Percentiles rank a stretch among this genome's conserved stretches.
These are phyloP conservation scores for Meredithiella fracta DNA, from an alignment of 2,329 filamentous ascomycete species.

Conservation along the genomic window DNA sequence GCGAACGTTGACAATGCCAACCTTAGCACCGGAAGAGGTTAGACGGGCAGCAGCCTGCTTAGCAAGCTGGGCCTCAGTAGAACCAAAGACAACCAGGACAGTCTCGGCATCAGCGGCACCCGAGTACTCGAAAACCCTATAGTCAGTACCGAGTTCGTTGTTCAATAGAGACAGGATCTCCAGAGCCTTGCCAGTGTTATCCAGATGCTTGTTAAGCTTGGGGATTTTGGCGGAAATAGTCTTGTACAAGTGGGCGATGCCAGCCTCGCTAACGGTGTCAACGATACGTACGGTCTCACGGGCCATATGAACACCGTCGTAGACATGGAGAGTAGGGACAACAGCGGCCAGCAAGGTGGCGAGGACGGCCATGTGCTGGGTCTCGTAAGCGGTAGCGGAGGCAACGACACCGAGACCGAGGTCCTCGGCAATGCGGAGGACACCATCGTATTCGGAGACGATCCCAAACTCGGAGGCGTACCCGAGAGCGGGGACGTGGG, in stretches of 20 bases:
- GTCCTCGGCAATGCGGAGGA: slow-evolving; percentile 71
- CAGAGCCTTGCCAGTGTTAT: slow-evolving; percentile 54
- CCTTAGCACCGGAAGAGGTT: slow-evolving; percentile 53
- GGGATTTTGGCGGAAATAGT: slow-evolving; percentile 45
- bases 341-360: slow-evolving; percentile 64
- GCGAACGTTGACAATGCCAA: slow-evolving; percentile 81
- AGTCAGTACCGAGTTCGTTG: slow-evolving; percentile 81
- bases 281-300: slow-evolving; percentile 69
- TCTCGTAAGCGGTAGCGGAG: slow-evolving; percentile 74
- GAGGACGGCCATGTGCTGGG: slow-evolving; percentile 89
- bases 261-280: slow-evolving; percentile 59
- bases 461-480: slow-evolving; percentile 55
- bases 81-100: slow-evolving; percentile 85
- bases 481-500: slow-evolving; percentile 81
- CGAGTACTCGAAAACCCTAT: slow-evolving; percentile 84
- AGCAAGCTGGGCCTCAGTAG: slow-evolving; percentile 71
- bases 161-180: slow-evolving; percentile 64
- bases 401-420: slow-evolving; percentile 74
- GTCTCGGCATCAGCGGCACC: slow-evolving; percentile 65
- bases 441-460: slow-evolving; percentile 72
- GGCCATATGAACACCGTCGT: slow-evolving; percentile 70
- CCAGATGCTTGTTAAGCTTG: slow-evolving; percentile 51
- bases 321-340: slow-evolving; percentile 71
- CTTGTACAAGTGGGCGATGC: slow-evolving; percentile 53
- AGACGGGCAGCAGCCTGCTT: slow-evolving; percentile 64